Evolutionary conservation across 176 grass and related monocot genomes (phyloP).

Genomic region (Eragrostis curvula): DNA sequence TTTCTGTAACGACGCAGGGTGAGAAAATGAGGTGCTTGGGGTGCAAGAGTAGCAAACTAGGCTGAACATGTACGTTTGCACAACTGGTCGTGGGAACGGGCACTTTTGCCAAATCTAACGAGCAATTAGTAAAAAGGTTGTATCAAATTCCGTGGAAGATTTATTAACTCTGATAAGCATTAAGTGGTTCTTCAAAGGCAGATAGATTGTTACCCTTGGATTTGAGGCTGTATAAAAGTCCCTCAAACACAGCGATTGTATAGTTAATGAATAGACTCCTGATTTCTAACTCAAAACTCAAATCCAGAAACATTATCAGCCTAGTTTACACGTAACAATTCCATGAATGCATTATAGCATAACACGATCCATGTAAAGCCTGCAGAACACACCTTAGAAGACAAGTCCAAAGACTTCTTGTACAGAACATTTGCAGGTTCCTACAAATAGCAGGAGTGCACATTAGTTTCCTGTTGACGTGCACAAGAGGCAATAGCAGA

Average conservation of each 20-base stretch:
- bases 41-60: too few species aligned
- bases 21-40: too few species aligned
- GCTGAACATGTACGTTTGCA: too few species aligned
- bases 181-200: background rate
- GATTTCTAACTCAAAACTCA: background rate
- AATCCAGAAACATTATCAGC: background rate
- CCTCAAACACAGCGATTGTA: background rate
- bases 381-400: slow-evolving; percentile 50
- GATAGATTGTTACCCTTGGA: slow-evolving; percentile 59
- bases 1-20: too few species aligned
- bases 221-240: too few species aligned
- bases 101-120: too few species aligned
- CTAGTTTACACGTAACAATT: background rate
- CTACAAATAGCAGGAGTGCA: slow-evolving; percentile 43
- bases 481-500: background rate
- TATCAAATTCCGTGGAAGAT: too few species aligned
- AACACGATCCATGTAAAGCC: background rate
- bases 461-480: slow-evolving; percentile 7
- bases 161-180: background rate
- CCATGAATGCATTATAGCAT: slow-evolving; percentile 14
- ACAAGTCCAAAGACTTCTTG: slow-evolving; percentile 68
- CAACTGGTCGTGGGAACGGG: too few species aligned
- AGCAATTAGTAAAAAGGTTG: too few species aligned
- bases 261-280: background rate
- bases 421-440: slow-evolving; percentile 74